These are phyloP conservation scores for Alternaria postmessia DNA, from an alignment of 2,329 filamentous ascomycete species.

Conservation along the genomic window DNA sequence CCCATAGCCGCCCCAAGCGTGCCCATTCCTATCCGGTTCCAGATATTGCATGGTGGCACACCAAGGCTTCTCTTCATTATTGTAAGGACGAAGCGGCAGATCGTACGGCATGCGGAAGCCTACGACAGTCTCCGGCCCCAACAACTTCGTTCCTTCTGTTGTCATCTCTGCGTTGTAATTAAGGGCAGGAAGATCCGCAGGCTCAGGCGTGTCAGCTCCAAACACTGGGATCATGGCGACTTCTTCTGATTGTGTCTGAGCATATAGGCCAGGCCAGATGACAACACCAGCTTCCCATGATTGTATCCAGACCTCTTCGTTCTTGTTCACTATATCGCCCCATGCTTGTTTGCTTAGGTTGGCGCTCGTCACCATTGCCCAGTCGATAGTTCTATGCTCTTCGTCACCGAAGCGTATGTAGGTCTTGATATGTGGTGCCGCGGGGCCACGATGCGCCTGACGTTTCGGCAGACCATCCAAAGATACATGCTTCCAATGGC, in stretches of 20 bases:
- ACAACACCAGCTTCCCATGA: slow-evolving; percentile 87
- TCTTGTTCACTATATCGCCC: slow-evolving; percentile 69
- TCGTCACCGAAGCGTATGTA: slow-evolving; percentile 72
- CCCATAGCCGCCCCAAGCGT: slow-evolving; percentile 48
- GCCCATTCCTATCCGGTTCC: slow-evolving; percentile 68
- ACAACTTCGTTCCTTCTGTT: not conserved
- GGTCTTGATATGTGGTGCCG: slow-evolving; percentile 89
- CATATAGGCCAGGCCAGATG: slow-evolving; percentile 74
- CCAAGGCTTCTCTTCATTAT: slow-evolving; percentile 74
- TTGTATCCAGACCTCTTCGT: slow-evolving; percentile 72
- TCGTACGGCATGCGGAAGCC: slow-evolving; percentile 85
- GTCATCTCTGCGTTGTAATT: slow-evolving; percentile 17
- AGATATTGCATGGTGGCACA: slow-evolving; percentile 68
- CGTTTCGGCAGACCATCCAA: not conserved
- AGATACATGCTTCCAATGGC: slow-evolving; percentile 70
- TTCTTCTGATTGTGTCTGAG: slow-evolving; percentile 24
- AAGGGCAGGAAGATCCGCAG: slow-evolving; percentile 26
- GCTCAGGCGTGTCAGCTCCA: slow-evolving; percentile 63
- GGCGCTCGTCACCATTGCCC: slow-evolving; percentile 90
- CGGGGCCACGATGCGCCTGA: slow-evolving; percentile 57
- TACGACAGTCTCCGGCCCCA: slow-evolving; percentile 55
- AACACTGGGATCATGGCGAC: slow-evolving; percentile 73
- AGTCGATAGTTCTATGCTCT: slow-evolving; percentile 68
- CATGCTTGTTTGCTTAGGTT: slow-evolving; percentile 90
- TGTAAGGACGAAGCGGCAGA: slow-evolving; percentile 75